Evolutionary conservation across 1,284 basidiomycete species (phyloP).

Genomic region (Cryptococcus maquisensis): DNA sequence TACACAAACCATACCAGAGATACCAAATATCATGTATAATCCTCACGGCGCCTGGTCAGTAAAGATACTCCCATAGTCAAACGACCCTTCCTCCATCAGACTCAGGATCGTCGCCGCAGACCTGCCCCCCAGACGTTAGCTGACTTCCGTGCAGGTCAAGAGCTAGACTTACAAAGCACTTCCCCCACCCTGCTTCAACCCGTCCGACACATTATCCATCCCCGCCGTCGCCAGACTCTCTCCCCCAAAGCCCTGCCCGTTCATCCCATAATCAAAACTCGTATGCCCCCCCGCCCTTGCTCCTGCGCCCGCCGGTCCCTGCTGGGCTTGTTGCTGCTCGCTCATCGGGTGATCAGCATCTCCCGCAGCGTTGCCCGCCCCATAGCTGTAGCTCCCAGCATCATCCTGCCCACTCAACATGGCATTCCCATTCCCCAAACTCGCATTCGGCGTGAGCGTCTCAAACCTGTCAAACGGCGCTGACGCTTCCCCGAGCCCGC

Average conservation of each 20-base stretch:
- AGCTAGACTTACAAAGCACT: conserved; percentile 26
- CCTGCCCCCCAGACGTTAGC: conserved; percentile 14
- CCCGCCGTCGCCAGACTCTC: conserved; percentile 28
- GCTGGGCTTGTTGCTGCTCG: not conserved
- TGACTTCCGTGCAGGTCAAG: not conserved
- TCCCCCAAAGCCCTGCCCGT: conserved; percentile 23
- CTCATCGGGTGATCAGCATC: not conserved
- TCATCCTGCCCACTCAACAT: conserved; percentile 6
- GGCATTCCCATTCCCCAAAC: conserved; percentile 13
- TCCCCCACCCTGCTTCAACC: conserved; percentile 22
- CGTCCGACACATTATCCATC: conserved; percentile 38
- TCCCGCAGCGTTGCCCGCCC: not conserved
- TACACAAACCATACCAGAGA: no score
- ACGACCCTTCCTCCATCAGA: conserved; percentile 46
- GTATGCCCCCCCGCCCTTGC: not conserved
- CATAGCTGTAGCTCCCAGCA: not conserved
- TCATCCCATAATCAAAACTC: conserved; percentile 25
- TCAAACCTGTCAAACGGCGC: conserved; percentile 33
- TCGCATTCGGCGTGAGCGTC: conserved; percentile 29
- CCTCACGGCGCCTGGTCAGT: conserved; percentile 41
- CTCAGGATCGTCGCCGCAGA: conserved; percentile 48
- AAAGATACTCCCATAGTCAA: conserved; percentile 47
- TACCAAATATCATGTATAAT: no score
- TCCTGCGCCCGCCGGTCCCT: not conserved
- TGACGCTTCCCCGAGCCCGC: conserved; percentile 26